Percentiles rank a stretch among this genome's conserved stretches.
phyloP scores from a whole-genome alignment of 2,329 filamentous ascomycete species.

The Calonectria henricotiae region DNA sequence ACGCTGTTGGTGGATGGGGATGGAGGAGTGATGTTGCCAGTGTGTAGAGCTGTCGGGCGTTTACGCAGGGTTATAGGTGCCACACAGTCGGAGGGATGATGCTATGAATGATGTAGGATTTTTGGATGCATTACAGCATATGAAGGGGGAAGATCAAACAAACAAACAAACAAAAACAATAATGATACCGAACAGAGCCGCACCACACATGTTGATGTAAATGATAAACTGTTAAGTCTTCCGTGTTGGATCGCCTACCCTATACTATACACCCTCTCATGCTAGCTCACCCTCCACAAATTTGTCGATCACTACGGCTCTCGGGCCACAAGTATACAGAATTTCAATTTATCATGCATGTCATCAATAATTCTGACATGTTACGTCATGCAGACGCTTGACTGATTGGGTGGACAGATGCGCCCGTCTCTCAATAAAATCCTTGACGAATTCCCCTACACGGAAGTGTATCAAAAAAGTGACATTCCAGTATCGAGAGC shows the following conservation, averaged over 20 bases:
- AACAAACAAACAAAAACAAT: neutral
- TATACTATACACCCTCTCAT: neutral
- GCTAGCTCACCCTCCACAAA: neutral
- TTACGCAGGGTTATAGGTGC: slow-evolving; percentile 8
- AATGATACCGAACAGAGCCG: neutral
- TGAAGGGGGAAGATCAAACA: too few relatives aligned
- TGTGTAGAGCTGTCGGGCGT: slow-evolving; percentile 35
- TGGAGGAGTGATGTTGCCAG: slow-evolving; percentile 52
- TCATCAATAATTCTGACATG: slow-evolving; percentile 24
- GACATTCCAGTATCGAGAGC: slow-evolving; percentile 2
- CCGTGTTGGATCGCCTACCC: neutral
- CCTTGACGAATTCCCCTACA: slow-evolving; percentile 37
- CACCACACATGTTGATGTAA: neutral
- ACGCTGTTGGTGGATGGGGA: slow-evolving; percentile 49
- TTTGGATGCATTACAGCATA: too few relatives aligned
- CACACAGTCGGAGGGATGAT: neutral
- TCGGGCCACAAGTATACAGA: neutral
- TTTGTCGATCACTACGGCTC: neutral
- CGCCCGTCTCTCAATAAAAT: slow-evolving; percentile 10
- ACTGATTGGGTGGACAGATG: slow-evolving; percentile 7
- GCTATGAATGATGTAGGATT: neutral
- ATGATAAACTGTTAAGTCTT: neutral
- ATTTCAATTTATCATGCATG: slow-evolving; percentile 15
- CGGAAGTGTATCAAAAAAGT: slow-evolving; percentile 20
- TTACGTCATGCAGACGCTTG: slow-evolving; percentile 21